These are phyloP conservation scores for Geotrichum candidum DNA, from an alignment of 1,139 yeast genomes.

Conservation along the genomic window DNA sequence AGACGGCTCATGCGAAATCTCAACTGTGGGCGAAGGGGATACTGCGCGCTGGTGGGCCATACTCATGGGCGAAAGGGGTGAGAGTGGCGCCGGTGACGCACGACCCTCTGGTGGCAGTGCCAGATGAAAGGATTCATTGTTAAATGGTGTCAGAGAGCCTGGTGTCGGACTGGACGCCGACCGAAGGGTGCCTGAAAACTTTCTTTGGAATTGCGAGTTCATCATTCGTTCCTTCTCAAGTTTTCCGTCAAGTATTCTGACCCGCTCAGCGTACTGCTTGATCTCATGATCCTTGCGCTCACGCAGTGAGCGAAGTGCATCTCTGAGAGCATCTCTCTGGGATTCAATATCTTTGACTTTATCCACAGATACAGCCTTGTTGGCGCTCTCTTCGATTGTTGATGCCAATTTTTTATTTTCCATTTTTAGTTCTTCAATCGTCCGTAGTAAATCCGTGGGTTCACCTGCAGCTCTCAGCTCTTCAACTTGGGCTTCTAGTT, in stretches of 20 bases:
- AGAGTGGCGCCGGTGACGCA: neutral
- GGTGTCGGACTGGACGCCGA: conserved; percentile 1
- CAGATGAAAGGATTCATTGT: neutral
- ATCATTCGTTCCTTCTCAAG: conserved; percentile 27
- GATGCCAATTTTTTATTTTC: conserved; percentile 33
- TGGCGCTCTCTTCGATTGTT: conserved; percentile 30
- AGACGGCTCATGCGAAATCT: conserved; percentile 29
- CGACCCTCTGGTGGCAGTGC: neutral
- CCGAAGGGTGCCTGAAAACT: conserved; percentile 18
- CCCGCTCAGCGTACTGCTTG: conserved; percentile 29
- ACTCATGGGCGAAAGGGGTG: neutral
- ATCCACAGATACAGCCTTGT: conserved; percentile 28
- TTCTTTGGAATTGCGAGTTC: conserved; percentile 25
- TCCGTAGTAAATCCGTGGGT: conserved; percentile 31
- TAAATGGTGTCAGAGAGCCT: neutral
- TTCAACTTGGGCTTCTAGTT: conserved; percentile 26
- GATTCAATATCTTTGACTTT: conserved; percentile 34
- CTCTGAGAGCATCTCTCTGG: conserved; percentile 43
- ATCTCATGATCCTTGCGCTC: conserved; percentile 38
- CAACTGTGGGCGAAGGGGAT: conserved; percentile 28
- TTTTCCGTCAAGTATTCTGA: conserved; percentile 29
- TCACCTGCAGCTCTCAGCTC: conserved; percentile 33
- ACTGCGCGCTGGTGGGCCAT: neutral
- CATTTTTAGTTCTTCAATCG: conserved; percentile 32
- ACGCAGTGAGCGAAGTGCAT: conserved; percentile 35